Percentiles rank a stretch among this genome's conserved stretches.
Evolutionary conservation across 1,284 basidiomycete species (phyloP).

Genomic region (Fomitopsis pinicola): DNA sequence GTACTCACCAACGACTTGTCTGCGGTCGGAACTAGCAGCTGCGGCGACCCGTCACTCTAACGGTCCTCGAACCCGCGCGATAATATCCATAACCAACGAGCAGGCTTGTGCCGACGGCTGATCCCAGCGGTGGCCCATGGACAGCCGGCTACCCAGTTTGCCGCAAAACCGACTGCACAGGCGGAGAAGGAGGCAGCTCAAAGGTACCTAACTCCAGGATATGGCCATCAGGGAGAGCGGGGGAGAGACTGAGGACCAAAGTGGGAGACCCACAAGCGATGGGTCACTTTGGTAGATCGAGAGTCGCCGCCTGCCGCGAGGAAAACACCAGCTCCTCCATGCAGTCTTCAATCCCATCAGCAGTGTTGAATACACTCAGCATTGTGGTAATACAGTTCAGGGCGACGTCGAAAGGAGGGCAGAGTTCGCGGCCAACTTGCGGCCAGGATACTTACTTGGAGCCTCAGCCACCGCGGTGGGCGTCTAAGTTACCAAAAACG

Average conservation of each 20-base stretch:
- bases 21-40: constrained; percentile 40
- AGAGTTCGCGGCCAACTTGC: background rate
- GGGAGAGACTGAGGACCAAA: constrained; percentile 66
- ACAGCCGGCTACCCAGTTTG: constrained; percentile 51
- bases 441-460: background rate
- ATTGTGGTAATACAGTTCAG: constrained; percentile 7
- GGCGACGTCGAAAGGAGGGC: background rate
- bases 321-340: constrained; percentile 57
- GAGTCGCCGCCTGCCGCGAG: constrained; percentile 52
- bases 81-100: constrained; percentile 48
- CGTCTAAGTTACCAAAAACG: background rate
- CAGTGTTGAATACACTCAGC: constrained; percentile 30
- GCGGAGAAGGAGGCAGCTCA: constrained; percentile 62
- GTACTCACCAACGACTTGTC: constrained; percentile 67
- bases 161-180: constrained; percentile 40
- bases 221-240: constrained; percentile 54
- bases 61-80: constrained; percentile 20
- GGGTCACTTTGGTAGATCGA: constrained; percentile 62
- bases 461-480: background rate
- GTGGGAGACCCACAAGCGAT: constrained; percentile 72
- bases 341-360: constrained; percentile 70
- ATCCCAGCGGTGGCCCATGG: constrained; percentile 56
- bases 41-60: constrained; percentile 25
- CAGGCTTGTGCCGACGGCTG: constrained; percentile 52
- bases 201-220: constrained; percentile 65